Percentiles rank a stretch among this genome's conserved stretches.
phyloP scores from a whole-genome alignment of 345 rosid genomes.

The Gossypium thurberi region DNA sequence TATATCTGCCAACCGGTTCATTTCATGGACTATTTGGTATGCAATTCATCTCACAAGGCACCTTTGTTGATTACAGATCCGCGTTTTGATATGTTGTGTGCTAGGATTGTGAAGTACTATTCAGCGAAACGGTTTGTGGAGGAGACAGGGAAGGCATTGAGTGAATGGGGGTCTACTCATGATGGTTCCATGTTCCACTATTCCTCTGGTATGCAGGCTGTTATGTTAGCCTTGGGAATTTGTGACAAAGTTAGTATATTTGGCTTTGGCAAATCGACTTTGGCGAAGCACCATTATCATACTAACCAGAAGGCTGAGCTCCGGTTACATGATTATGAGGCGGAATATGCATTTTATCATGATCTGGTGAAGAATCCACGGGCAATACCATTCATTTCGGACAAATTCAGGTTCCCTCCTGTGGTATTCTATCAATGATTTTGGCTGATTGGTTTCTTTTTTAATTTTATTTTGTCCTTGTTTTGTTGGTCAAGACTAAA shows the following conservation, averaged over 20 bases:
- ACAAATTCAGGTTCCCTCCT: slow-evolving; percentile 58
- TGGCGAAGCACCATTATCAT: slow-evolving; percentile 82
- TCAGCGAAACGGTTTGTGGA: slow-evolving; percentile 55
- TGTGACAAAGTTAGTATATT: slow-evolving; percentile 75
- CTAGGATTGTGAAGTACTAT: slow-evolving; percentile 76
- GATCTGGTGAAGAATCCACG: slow-evolving; percentile 50
- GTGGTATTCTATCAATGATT: slow-evolving; percentile 53
- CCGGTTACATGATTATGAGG: slow-evolving; percentile 70
- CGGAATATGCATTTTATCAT: slow-evolving; percentile 64
- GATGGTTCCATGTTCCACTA: slow-evolving; percentile 81
- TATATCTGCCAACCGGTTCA: slow-evolving; percentile 87
- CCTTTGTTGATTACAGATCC: slow-evolving; percentile 72
- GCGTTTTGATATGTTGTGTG: slow-evolving; percentile 68
- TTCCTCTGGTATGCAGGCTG: slow-evolving; percentile 93
- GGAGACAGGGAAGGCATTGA: slow-evolving; percentile 39
- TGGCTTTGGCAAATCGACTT: slow-evolving; percentile 72
- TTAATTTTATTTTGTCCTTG: neutral
- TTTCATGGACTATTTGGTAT: slow-evolving; percentile 66
- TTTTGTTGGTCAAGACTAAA: slow-evolving; percentile 7
- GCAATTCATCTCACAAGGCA: slow-evolving; percentile 49
- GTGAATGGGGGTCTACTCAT: slow-evolving; percentile 58
- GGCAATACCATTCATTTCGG: slow-evolving; percentile 66
- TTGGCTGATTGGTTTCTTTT: slow-evolving; percentile 9
- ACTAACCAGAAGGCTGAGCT: slow-evolving; percentile 87
- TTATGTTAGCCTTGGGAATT: slow-evolving; percentile 66